Evolutionary conservation across 2,329 filamentous ascomycete species (phyloP), one percentile per base, ranked within the genome.

Genomic region (Cylindrodendrum hubeiense): DNA sequence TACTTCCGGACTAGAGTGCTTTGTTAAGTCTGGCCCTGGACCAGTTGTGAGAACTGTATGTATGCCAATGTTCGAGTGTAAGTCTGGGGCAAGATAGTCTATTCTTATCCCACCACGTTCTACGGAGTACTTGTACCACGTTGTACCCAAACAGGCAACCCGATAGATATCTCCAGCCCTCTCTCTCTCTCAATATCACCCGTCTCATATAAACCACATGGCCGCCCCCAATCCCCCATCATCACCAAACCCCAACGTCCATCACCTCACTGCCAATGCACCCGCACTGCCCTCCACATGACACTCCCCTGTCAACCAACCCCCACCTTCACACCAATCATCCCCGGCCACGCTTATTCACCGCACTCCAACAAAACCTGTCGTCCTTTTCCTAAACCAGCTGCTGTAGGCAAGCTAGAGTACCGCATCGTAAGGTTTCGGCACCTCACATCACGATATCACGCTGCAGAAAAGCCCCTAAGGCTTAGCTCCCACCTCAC

Each of bases 271-370:
- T 26, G 39, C 50, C 39, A 47, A 39, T 26, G 34, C 44, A 44
- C 55, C 50, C 49, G 55, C 51, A 46, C 56, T 28, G 49, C 55
- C 58, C 59, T 51, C 30, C 28, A 34, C 53, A 57, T 28, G 46
- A 19, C 37, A 17, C 15, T 50, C 26, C 34, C 44, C 63, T 68
- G 50, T 15, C 55, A 50, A 54, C n/a, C 55, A 50, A 54, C 58
- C 54, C 55, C 44, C 47, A 26, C n/a, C 19, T 30, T 30, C 47
- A 56, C 60, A 52, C 72, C 67, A 71, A 71, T 66, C 71, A 70
- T 43, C 49, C 50, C 60, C 17, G 17, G 51, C 64, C 57, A 69
- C 63, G 34, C 58, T 66, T 39, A 5, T 46, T 41, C 41, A 43
- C 39, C 47, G 44, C 54, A 53, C 60, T 49, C 33, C 52, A 50